These are phyloP conservation scores for Flueggea neowawraea DNA, from an alignment of 441 rosid genomes.

Conservation along the genomic window DNA sequence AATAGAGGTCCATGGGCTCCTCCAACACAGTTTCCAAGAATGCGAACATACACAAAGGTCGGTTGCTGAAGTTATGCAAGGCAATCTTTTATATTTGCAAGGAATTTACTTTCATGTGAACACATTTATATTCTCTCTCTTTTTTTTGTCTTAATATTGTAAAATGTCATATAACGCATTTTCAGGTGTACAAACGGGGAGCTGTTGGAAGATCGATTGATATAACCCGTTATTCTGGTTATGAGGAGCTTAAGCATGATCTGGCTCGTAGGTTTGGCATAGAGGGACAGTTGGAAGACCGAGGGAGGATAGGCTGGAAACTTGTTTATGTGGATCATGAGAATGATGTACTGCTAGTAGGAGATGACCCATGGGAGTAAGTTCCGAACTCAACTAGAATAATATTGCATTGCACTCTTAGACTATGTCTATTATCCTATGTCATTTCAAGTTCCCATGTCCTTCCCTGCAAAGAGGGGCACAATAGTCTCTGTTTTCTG, in stretches of 20 bases:
- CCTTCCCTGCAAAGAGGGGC: too few species aligned
- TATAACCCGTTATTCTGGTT: slow-evolving; percentile 64
- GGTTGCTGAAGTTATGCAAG: slow-evolving; percentile 8
- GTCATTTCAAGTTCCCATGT: too few species aligned
- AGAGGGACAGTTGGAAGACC: slow-evolving; percentile 78
- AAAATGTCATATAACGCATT: slow-evolving; percentile 13
- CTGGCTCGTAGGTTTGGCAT: slow-evolving; percentile 76
- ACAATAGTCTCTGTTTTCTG: too few species aligned
- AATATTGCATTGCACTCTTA: not conserved
- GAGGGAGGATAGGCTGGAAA: slow-evolving; percentile 78
- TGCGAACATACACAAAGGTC: slow-evolving; percentile 74
- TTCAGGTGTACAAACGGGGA: slow-evolving; percentile 73
- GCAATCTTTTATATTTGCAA: not conserved
- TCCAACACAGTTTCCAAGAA: slow-evolving; percentile 49
- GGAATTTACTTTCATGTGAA: not conserved
- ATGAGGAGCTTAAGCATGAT: slow-evolving; percentile 70
- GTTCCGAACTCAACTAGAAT: slow-evolving; percentile 22
- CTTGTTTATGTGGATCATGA: slow-evolving; percentile 94
- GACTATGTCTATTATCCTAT: too few species aligned
- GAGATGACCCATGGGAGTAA: slow-evolving; percentile 99
- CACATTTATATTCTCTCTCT: not conserved
- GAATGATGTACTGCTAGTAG: slow-evolving; percentile 94
- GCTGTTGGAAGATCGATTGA: slow-evolving; percentile 83
- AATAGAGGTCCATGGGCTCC: slow-evolving; percentile 47
- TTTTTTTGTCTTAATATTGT: slow-evolving; percentile 2